phyloP scores from a whole-genome alignment of 805 yeast species.

The Spathaspora sp. region DNA sequence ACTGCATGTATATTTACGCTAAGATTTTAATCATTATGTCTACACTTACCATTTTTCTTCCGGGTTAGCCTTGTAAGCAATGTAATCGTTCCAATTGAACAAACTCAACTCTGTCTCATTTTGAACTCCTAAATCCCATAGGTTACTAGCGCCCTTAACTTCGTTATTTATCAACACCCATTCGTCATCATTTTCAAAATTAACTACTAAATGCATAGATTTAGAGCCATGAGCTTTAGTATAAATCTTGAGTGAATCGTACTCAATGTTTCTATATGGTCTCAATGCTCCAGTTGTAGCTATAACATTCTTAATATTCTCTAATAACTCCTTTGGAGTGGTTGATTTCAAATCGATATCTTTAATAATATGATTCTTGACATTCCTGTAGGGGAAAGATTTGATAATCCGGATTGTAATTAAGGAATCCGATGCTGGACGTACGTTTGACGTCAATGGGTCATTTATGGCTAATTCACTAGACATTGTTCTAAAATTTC shows the following conservation, averaged over 20 bases:
- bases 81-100: conserved; percentile 68
- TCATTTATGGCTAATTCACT: conserved; percentile 40
- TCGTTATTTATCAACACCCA: conserved; percentile 48
- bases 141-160: conserved; percentile 11
- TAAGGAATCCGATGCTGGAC: conserved; percentile 71
- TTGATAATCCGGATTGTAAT: conserved; percentile 84
- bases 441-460: conserved; percentile 75
- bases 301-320: conserved; percentile 42
- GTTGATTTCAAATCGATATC: conserved; percentile 67
- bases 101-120: conserved; percentile 91
- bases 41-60: conserved; percentile 76
- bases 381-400: conserved; percentile 88
- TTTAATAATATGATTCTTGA: conserved; percentile 66
- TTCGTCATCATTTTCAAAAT: conserved; percentile 74
- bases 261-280: conserved; percentile 75
- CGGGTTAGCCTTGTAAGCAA: conserved; percentile 71
- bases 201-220: conserved; percentile 87
- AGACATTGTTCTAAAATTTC: neutral
- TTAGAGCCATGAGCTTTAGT: conserved; percentile 95
- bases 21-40: neutral
- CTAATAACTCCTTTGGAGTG: conserved; percentile 63
- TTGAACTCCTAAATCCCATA: conserved; percentile 45
- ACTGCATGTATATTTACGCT: neutral
- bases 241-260: conserved; percentile 79
- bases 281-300: conserved; percentile 64